Evolutionary conservation across 768 basidiomycete genomes (phyloP).

Genomic region (Candolleomyces eurysporus): DNA sequence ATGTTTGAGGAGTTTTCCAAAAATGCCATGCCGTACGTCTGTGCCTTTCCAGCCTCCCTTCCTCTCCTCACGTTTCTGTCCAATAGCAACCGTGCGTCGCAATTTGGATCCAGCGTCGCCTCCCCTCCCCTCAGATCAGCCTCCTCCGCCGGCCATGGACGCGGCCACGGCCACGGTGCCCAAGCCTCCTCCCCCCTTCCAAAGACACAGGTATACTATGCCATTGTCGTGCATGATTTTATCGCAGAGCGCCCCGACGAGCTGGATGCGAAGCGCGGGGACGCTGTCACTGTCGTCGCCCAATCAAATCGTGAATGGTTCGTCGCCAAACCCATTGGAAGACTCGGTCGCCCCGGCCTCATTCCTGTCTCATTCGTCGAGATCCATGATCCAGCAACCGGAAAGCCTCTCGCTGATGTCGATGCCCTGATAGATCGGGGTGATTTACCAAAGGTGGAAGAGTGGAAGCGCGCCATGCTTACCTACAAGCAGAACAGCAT

Average conservation of each 20-base stretch:
- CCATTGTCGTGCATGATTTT: constrained; percentile 95
- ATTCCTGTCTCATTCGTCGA: constrained; percentile 98
- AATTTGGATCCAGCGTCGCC: constrained; percentile 23
- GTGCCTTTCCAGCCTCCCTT: constrained; percentile 10
- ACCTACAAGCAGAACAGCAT: constrained; percentile 97
- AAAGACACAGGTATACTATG: constrained; percentile 79
- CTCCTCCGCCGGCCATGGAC: constrained; percentile 9
- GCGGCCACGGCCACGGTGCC: constrained; percentile 17
- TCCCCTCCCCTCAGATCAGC: constrained; percentile 18
- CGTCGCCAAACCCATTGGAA: constrained; percentile 96
- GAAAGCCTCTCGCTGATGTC: constrained; percentile 73
- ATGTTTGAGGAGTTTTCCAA: constrained; percentile 93
- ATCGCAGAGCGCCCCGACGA: constrained; percentile 94
- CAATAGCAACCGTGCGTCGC: constrained; percentile 43
- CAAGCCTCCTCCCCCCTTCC: constrained; percentile 21
- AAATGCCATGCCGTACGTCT: constrained; percentile 57
- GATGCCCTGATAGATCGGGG: constrained; percentile 80
- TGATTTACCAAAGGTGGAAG: constrained; percentile 93
- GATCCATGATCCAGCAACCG: constrained; percentile 89
- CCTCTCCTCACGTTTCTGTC: constrained; percentile 7
- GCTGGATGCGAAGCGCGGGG: constrained; percentile 90
- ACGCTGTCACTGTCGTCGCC: constrained; percentile 94
- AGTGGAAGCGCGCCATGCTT: constrained; percentile 96
- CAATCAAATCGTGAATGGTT: constrained; percentile 99
- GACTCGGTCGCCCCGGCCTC: constrained; percentile 91